Conservation (phyloP, 169 alveolate species). For the Babesia bigemina region DNA sequence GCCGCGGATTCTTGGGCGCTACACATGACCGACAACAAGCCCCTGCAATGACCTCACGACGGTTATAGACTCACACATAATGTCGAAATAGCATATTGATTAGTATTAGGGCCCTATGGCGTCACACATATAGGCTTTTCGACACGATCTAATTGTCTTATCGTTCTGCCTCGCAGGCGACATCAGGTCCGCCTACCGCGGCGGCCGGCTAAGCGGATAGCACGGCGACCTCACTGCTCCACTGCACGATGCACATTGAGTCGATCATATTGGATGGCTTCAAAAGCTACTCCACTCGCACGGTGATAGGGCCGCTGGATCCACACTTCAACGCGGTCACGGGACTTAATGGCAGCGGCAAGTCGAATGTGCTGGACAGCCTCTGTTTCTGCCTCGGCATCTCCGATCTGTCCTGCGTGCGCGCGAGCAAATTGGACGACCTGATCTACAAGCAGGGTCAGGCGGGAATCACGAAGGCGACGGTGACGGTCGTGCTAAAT, state of each 20-base stretch:
- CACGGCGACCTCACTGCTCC: too few relatives aligned
- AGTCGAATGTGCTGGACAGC: slow-evolving; percentile 97
- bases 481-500: slow-evolving; percentile 95
- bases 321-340: slow-evolving; percentile 99
- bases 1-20: too few relatives aligned
- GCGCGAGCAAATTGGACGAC: slow-evolving; percentile 94
- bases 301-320: slow-evolving; percentile 91
- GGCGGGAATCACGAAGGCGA: slow-evolving; percentile 97
- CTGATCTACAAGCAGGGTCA: slow-evolving; percentile 98
- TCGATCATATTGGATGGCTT: slow-evolving; percentile 95
- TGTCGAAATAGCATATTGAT: too few relatives aligned
- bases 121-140: too few relatives aligned
- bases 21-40: too few relatives aligned
- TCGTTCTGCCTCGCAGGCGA: too few relatives aligned
- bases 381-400: slow-evolving; percentile 97
- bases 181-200: too few relatives aligned
- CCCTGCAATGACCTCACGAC: too few relatives aligned
- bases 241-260: slow-evolving; percentile 89
- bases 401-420: slow-evolving; percentile 83
- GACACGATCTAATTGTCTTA: too few relatives aligned
- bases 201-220: too few relatives aligned
- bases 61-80: too few relatives aligned
- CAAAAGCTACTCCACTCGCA: slow-evolving; percentile 92
- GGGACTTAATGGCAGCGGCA: slow-evolving; percentile 99
- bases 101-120: too few relatives aligned